Evolutionary conservation across 371 early-diverging fungal genomes (phyloP), one percentile per base, ranked within the genome.

Genomic region (Lichtheimia ornata): DNA sequence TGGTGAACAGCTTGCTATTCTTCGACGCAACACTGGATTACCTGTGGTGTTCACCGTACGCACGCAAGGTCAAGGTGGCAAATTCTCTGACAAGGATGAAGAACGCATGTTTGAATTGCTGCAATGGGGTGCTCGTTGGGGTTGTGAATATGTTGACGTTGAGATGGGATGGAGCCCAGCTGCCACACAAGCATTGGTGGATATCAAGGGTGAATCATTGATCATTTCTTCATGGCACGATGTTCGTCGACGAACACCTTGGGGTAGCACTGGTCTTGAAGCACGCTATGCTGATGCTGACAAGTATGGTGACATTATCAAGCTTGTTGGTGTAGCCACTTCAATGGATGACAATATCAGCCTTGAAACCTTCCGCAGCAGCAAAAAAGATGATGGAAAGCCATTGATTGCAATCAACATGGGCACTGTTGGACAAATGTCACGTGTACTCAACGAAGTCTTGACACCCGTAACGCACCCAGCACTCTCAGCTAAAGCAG

Each of bases 11-110:
- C 74, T 98, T 11, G 81, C 92, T 4, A 65, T 91, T 47, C 77
- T 97, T 5, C 86, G 94, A 25, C 86, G 91, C 47, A 72, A 79
- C 50, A 83, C 59, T 18, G 41, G 69, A 13, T 71, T 96, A 55
- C 97, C 98, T 7, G 87, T 98, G 6, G 88, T 98, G 9, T 98
- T 85, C 69, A 98, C 98, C 14, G 95, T 98, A 7, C 85, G 98
- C 17, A 91, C 95, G 1, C 70, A 75, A 59, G 80, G 86, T 25
- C 97, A 98, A 80, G 97, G 93, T 28, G 97, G 97, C 17, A 82
- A 81, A 6, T 97, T 91, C 80, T 84, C 94, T 9, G 88, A 88
- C 47, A 67, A 73, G 4, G 82, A 85, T n/a, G 74, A 82, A 42
- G 62, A 78, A 2, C 80, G 80, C 22, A 86, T 89, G 84, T 80